Evolutionary conservation across 2,329 filamentous ascomycete genomes (phyloP).

Genomic region (Neophaeococcomyces mojaviensis): DNA sequence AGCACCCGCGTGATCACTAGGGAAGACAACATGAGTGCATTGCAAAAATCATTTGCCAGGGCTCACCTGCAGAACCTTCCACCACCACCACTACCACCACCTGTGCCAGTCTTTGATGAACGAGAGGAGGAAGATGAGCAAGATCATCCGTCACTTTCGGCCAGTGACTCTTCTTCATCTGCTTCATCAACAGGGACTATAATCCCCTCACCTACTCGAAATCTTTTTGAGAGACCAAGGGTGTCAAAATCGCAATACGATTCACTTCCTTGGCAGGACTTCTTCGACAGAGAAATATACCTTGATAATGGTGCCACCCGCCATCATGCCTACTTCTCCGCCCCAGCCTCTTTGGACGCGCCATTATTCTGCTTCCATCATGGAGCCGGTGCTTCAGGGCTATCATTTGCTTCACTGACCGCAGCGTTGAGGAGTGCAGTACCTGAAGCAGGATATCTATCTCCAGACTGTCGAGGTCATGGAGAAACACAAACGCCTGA

Average conservation of each 20-base stretch:
- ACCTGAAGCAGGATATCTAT: constrained; percentile 74
- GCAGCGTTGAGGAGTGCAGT: constrained; percentile 69
- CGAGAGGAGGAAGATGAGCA: constrained; percentile 31
- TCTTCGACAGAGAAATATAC: constrained; percentile 81
- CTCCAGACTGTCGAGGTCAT: constrained; percentile 79
- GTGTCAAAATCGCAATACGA: constrained; percentile 41
- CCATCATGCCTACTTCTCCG: constrained; percentile 83
- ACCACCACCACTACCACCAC: constrained; percentile 53
- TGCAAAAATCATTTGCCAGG: constrained; percentile 68
- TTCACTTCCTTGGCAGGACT: constrained; percentile 76
- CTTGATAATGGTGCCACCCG: constrained; percentile 50
- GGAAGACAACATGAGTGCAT: constrained; percentile 74
- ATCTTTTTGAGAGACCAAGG: constrained; percentile 60
- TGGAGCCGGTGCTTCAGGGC: constrained; percentile 83
- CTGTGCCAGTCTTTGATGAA: constrained; percentile 40
- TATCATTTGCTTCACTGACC: constrained; percentile 80
- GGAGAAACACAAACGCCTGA: constrained; percentile 51
- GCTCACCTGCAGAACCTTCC: constrained; percentile 59
- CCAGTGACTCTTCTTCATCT: constrained; percentile 69
- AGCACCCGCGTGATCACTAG: constrained; percentile 63
- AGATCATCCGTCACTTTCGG: constrained; percentile 17
- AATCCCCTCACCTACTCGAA: constrained; percentile 66
- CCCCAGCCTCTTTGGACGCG: constrained; percentile 57
- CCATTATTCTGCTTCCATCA: constrained; percentile 92
- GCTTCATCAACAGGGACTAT: constrained; percentile 90